These are phyloP conservation scores for Rhizomucor miehei DNA, from an alignment of 371 early-diverging fungal genomes.

Conservation along the genomic window DNA sequence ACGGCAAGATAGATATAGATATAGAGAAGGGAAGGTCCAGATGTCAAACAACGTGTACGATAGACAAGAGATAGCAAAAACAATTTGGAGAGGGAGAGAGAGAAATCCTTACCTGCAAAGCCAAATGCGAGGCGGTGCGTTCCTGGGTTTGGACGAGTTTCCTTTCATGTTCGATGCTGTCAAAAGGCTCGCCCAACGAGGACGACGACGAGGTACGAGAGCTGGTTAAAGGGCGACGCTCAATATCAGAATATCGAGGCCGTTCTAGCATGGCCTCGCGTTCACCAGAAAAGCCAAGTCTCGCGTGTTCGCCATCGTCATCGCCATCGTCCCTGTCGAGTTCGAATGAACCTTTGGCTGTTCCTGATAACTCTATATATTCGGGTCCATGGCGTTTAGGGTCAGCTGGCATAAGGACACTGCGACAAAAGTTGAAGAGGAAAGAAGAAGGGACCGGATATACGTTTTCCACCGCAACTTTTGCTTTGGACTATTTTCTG, in stretches of 20 bases:
- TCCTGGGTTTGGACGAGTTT: background rate
- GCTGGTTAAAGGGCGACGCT: background rate
- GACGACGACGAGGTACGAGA: background rate
- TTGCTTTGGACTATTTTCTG: too few species aligned
- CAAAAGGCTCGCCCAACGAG: background rate
- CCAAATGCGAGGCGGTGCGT: background rate
- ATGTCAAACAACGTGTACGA: background rate
- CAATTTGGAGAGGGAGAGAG: too few species aligned
- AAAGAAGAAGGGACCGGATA: background rate
- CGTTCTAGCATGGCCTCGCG: slow-evolving; percentile 4
- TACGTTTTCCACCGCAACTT: too few species aligned
- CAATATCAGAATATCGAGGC: slow-evolving; percentile 7
- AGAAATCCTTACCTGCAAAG: slow-evolving; percentile 2
- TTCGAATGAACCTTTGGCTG: background rate
- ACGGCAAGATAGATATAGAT: background rate
- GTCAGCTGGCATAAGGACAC: too few species aligned
- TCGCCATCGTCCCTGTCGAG: slow-evolving; percentile 2
- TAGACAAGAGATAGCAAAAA: background rate
- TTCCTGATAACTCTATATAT: slow-evolving; percentile 26
- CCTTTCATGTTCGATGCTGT: background rate
- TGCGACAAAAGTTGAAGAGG: too few species aligned
- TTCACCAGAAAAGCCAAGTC: slow-evolving; percentile 14
- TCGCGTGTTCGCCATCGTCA: slow-evolving; percentile 19
- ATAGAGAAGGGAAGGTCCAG: background rate
- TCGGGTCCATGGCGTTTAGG: slow-evolving; percentile 12